Conservation (phyloP, 495 filamentous ascomycete species). For the Talaromyces liani region DNA sequence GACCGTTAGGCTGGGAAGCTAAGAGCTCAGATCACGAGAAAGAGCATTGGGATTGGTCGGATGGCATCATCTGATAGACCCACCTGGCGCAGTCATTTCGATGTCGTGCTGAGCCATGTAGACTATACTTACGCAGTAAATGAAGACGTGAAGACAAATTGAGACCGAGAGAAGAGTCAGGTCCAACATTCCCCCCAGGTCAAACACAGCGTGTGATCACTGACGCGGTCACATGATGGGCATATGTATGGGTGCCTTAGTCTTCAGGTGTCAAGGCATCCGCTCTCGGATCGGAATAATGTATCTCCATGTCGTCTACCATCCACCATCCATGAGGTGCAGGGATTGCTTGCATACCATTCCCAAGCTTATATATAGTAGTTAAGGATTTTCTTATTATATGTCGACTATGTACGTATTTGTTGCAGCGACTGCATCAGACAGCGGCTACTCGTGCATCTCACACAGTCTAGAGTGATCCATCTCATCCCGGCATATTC, state of each 20-base stretch:
- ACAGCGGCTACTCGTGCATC: neutral
- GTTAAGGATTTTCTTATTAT: neutral
- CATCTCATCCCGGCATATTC: neutral
- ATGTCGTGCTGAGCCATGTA: neutral
- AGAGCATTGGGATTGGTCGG: neutral
- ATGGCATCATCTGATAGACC: neutral
- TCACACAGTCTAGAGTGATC: neutral
- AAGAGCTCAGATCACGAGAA: neutral
- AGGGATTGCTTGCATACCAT: neutral
- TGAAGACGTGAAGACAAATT: neutral
- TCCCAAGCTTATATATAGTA: neutral
- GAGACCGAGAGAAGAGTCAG: neutral
- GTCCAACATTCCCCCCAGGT: neutral
- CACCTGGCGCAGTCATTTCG: neutral
- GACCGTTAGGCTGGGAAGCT: neutral
- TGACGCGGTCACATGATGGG: neutral
- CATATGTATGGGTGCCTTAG: neutral
- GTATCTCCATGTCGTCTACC: neutral
- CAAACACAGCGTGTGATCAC: neutral
- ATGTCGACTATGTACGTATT: neutral
- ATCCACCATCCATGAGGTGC: neutral
- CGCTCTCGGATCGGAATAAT: neutral
- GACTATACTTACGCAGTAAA: neutral
- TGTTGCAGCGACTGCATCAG: neutral
- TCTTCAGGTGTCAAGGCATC: neutral